Evolutionary conservation across 257 asterid genomes (phyloP).

Genomic region (Orobanche coerulescens): DNA sequence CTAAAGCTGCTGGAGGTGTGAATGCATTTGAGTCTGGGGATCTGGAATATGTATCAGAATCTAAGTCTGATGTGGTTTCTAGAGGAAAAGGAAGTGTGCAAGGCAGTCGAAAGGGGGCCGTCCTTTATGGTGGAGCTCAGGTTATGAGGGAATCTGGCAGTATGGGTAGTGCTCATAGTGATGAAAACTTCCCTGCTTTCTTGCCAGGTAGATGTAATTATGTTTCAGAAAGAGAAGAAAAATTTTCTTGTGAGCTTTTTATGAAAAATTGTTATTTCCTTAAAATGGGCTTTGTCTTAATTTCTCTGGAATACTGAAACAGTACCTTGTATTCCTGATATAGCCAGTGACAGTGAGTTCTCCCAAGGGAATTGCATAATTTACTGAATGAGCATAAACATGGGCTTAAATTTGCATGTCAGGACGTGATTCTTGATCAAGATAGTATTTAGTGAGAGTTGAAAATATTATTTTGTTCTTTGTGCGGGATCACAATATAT

Average conservation of each 20-base stretch:
- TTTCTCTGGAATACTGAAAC: background rate
- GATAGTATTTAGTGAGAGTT: background rate
- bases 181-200: constrained; percentile 83
- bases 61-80: constrained; percentile 51
- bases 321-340: background rate
- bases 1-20: constrained; percentile 34
- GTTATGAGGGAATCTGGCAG: constrained; percentile 60
- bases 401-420: background rate
- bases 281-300: background rate
- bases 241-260: too few species aligned
- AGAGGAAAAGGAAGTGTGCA: constrained; percentile 64
- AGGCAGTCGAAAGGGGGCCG: constrained; percentile 59
- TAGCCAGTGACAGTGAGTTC: background rate
- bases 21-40: constrained; percentile 49
- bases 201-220: constrained; percentile 92
- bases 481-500: background rate
- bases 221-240: background rate
- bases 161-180: constrained; percentile 49
- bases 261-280: too few species aligned
- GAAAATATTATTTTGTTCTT: background rate
- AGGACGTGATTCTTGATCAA: background rate
- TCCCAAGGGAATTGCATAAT: background rate
- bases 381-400: background rate
- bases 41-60: constrained; percentile 47
- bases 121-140: constrained; percentile 71